Base-by-base conservation (phyloP, 2,329 filamentous ascomycete species). In the Xylaria sp. region DNA sequence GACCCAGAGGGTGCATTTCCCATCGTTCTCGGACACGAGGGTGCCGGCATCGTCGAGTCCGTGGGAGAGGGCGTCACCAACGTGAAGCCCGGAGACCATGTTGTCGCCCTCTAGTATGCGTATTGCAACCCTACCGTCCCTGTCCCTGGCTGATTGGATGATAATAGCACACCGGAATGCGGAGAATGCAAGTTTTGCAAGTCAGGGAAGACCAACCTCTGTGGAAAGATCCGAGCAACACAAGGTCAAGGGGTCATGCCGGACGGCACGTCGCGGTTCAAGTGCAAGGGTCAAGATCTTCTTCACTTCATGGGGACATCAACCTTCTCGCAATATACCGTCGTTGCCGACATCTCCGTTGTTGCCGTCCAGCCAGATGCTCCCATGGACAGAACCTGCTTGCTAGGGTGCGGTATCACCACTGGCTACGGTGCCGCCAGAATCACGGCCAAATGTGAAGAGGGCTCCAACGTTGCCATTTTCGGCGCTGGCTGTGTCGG, bases 221-320 rank as follows among this genome's bases (percentile, higher is more conserved):
- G 95, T 84, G 96, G 96, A 81, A 98, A 98, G 89, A 99, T 99
- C 82, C 91, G 96, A 76, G 93, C 93, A 51, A 98, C 96, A 50
- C 96, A 99, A 84, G 96, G 96, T 76, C 92, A 90, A 81, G 96
- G 96, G 77, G 89, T 97, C 74, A 97, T 99, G 94, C 96, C 96
- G 65, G 96, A 99, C 81, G 95, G 95, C 76, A 98, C 95, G 72
- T 91, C 92, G 65, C 92, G 96, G 76, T 97, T 98, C 89, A 93
- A 88, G 82, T 94, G 91, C 87, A 96, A 95, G 82, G 96, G 96
- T 81, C 91, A 97, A 84, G 92, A 97, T 75, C 87, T 99, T 69
- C 89, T 98, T 66, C 96, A 98, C 85, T 99, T 98, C 85, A 99
- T 99, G 96, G 96, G 96, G 76, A 97, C 93, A 63, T 97, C 94